Evolutionary conservation across 176 grass and related monocot genomes (phyloP).

Genomic region (Eleusine coracana): DNA sequence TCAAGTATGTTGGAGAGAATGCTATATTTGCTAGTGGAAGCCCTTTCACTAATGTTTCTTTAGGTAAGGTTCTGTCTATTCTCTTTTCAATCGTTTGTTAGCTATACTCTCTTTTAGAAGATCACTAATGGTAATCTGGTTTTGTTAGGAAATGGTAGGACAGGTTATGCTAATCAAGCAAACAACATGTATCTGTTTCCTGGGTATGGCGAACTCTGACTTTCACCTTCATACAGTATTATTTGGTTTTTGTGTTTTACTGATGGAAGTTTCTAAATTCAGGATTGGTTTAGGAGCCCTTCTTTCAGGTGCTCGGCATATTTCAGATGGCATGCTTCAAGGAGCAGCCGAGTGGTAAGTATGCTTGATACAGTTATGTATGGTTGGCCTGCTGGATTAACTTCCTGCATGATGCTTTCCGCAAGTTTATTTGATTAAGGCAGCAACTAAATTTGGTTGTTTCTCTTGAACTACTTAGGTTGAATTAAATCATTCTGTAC

Average conservation of each 20-base stretch:
- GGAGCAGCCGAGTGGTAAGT: constrained; percentile 91
- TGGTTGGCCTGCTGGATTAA: constrained; percentile 11
- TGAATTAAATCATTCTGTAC: background rate
- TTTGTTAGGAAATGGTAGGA: constrained; percentile 67
- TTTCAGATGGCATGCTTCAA: constrained; percentile 96
- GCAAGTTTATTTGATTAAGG: constrained; percentile 2
- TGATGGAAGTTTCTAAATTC: constrained; percentile 47
- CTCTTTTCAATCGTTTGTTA: constrained; percentile 22
- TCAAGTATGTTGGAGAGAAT: constrained; percentile 85
- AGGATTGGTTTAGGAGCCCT: constrained; percentile 97
- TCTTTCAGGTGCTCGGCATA: constrained; percentile 84
- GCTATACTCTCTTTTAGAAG: background rate
- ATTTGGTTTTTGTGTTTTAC: constrained; percentile 24
- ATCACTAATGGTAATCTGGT: constrained; percentile 24
- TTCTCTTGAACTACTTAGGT: background rate
- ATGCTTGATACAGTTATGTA: constrained; percentile 24
- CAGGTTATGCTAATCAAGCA: constrained; percentile 89
- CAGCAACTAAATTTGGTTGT: background rate
- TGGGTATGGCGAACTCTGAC: constrained; percentile 59
- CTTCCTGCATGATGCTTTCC: background rate
- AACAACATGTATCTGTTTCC: constrained; percentile 99
- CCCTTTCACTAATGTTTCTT: constrained; percentile 77
- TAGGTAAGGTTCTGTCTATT: constrained; percentile 57
- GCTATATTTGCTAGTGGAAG: constrained; percentile 97
- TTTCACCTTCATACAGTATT: constrained; percentile 15